Conservation (phyloP, 2,329 filamentous ascomycete species). For the Helotiales sp. region DNA sequence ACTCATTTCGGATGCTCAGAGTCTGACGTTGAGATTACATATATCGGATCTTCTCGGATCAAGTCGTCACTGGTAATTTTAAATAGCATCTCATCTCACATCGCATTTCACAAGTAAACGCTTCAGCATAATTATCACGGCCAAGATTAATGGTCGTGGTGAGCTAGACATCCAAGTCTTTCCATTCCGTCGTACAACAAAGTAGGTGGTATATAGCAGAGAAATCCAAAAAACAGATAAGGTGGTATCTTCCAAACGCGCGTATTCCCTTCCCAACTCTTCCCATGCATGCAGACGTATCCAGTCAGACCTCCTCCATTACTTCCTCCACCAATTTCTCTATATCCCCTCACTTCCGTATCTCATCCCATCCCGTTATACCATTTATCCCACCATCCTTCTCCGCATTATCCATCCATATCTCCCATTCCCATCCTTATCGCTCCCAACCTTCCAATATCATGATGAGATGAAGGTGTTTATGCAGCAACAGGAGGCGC, state of each 20-base stretch:
- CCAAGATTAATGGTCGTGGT: background rate
- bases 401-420: background rate
- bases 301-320: background rate
- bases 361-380: background rate
- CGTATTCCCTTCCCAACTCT: background rate
- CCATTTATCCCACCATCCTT: background rate
- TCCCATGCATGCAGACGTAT: background rate
- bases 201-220: background rate
- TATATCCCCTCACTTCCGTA: background rate
- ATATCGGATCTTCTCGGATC: too few species aligned
- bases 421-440: background rate
- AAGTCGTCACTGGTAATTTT: too few species aligned
- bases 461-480: background rate
- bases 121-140: too few species aligned
- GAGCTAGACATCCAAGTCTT: background rate
- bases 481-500: background rate
- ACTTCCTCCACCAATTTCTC: background rate
- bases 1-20: too few species aligned
- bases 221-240: background rate
- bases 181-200: background rate
- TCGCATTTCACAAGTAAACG: too few species aligned
- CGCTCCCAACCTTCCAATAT: background rate
- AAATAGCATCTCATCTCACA: too few species aligned
- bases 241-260: background rate
- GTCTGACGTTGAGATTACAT: too few species aligned